Percentiles rank a stretch among this genome's conserved stretches.
phyloP scores from a whole-genome alignment of 768 basidiomycete species.

The Termitomyces eurrhizus region DNA sequence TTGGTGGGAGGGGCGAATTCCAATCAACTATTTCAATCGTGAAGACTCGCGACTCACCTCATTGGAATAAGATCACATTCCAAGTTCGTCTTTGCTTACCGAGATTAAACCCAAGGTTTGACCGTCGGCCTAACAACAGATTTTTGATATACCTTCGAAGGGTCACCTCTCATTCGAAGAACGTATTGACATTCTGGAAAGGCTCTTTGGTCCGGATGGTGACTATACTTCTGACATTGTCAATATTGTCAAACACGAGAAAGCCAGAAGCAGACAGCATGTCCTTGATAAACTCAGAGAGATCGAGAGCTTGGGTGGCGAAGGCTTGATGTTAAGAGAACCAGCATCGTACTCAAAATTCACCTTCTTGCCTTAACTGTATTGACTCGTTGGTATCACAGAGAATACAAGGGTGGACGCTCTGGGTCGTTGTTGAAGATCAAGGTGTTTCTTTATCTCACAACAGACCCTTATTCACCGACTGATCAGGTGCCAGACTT shows the following conservation, averaged over 20 bases:
- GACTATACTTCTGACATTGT: conserved; percentile 39
- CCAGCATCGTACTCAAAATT: conserved; percentile 40
- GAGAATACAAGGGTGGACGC: conserved; percentile 46
- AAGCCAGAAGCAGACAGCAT: conserved; percentile 42
- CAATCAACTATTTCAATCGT: conserved; percentile 58
- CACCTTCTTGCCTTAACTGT: not conserved
- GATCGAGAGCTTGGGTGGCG: conserved; percentile 50
- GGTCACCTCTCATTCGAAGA: conserved; percentile 47
- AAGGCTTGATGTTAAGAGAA: conserved; percentile 55
- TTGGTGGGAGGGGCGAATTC: conserved; percentile 53
- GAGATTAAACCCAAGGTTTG: not conserved
- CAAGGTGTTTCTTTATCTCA: conserved; percentile 30
- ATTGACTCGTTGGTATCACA: conserved; percentile 14
- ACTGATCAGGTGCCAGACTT: conserved; percentile 31
- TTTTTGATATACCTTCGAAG: conserved; percentile 55
- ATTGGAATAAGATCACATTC: conserved; percentile 53
- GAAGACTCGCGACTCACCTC: conserved; percentile 52
- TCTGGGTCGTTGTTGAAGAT: conserved; percentile 50
- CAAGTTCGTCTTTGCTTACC: conserved; percentile 31
- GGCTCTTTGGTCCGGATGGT: conserved; percentile 44
- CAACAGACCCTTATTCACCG: not conserved
- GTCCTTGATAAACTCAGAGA: conserved; percentile 52
- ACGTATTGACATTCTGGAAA: conserved; percentile 39
- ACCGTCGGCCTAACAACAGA: conserved; percentile 25
- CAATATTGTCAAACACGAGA: conserved; percentile 43